phyloP scores from a whole-genome alignment of 1,284 basidiomycete genomes.

The Cryptococcus sp. region DNA sequence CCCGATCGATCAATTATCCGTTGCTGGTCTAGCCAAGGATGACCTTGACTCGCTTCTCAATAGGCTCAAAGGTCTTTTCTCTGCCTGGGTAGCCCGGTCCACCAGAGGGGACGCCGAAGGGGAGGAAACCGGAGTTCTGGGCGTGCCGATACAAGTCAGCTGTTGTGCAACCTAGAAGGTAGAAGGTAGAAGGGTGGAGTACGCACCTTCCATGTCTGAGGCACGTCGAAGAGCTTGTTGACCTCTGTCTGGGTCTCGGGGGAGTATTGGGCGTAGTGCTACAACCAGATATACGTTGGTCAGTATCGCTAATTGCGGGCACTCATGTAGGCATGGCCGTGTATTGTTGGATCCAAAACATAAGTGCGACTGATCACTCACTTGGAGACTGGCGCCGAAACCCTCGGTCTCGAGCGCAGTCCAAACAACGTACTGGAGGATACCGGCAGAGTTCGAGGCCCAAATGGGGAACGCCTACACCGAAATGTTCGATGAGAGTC shows the following conservation, averaged over 20 bases:
- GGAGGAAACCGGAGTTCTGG: conserved; percentile 52
- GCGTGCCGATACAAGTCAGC: neutral
- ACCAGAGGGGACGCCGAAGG: conserved; percentile 54
- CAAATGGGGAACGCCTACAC: conserved; percentile 35
- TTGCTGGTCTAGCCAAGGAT: conserved; percentile 27
- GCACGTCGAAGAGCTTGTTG: conserved; percentile 46
- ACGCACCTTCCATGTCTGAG: conserved; percentile 50
- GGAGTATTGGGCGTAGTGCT: conserved; percentile 45
- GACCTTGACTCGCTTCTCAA: conserved; percentile 52
- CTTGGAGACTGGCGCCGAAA: conserved; percentile 56
- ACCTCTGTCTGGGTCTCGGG: conserved; percentile 39
- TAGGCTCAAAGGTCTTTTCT: conserved; percentile 48
- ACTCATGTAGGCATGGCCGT: neutral
- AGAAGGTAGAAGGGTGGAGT: neutral
- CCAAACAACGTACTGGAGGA: conserved; percentile 56
- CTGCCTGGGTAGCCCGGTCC: conserved; percentile 37
- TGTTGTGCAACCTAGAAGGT: neutral
- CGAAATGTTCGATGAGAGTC: neutral
- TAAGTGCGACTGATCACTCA: conserved; percentile 12
- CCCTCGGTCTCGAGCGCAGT: conserved; percentile 55
- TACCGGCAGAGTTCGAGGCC: conserved; percentile 41
- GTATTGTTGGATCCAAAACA: neutral
- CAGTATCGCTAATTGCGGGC: too few relatives aligned
- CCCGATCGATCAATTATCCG: too few relatives aligned
- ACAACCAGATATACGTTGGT: conserved; percentile 30